A percentile compares a stretch with the other conserved stretches of the same genome.
phyloP scores from a whole-genome alignment of 2,329 filamentous ascomycete genomes.

The Cytospora leucostoma region DNA sequence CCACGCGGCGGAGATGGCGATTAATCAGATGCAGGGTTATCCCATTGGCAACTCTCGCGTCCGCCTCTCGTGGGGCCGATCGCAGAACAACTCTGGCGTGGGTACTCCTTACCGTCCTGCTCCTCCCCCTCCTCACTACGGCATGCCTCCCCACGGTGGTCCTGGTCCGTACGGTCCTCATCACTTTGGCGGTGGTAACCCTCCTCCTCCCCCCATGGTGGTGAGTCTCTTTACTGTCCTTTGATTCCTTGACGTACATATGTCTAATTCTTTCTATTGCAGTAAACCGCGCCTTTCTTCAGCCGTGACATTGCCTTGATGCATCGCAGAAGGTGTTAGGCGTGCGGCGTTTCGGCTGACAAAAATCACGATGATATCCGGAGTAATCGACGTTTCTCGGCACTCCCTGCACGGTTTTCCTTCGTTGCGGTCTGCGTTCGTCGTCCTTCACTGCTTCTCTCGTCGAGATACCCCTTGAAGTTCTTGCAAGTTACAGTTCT shows the following conservation, averaged over 20 bases:
- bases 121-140: constrained; percentile 63
- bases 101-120: constrained; percentile 96
- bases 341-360: constrained; percentile 28
- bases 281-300: constrained; percentile 25
- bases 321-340: constrained; percentile 29
- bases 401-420: constrained; percentile 26
- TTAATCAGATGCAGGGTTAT: constrained; percentile 99
- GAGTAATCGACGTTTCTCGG: constrained; percentile 13
- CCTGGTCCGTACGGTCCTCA: constrained; percentile 49
- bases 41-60: constrained; percentile 98
- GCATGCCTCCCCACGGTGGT: constrained; percentile 42
- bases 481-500: constrained; percentile 20
- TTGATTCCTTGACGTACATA: neutral
- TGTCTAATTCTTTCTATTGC: constrained; percentile 3
- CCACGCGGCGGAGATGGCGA: constrained; percentile 98
- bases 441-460: constrained; percentile 24
- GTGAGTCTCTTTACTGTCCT: constrained; percentile 24
- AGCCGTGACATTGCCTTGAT: constrained; percentile 28
- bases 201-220: constrained; percentile 27
- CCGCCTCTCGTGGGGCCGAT: constrained; percentile 94
- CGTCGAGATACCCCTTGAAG: constrained; percentile 25
- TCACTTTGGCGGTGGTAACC: constrained; percentile 46
- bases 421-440: constrained; percentile 26
- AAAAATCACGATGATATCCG: constrained; percentile 29
- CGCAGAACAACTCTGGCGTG: constrained; percentile 98